Evolutionary conservation across 2,329 filamentous ascomycete species (phyloP), one percentile per base, ranked within the genome.

Genomic region (Calycina herbarum): DNA sequence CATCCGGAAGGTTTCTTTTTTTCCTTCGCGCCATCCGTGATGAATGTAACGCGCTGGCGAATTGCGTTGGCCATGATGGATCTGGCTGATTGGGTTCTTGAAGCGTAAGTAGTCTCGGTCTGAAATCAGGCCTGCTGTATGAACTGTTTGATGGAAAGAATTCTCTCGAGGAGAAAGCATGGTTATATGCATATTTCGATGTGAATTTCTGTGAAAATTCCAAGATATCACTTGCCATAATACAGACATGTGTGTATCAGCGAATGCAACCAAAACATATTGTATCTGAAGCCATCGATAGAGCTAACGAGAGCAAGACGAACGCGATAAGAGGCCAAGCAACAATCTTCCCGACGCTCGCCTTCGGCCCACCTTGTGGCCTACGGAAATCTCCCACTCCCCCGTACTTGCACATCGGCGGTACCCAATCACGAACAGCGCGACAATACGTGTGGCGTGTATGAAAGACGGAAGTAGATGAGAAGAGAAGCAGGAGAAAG

Each of bases 1-100:
- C 79, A 81, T 72, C 78, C 79, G 13, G 74, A 76, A 27, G 69
- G 72, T 62, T 73, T 76, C 6, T 66, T 74, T 71, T 79, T 79
- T 33, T 71, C 68, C 67, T 74, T 76, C 13, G 77, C 67, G 51
- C 75, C 69, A 33, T 70, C 72, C 67, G 77, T 77, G 63, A 75
- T 69, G 58, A 69, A 68, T 11, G 69, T 66, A 60, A 76, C 57
- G n/a, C 77, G 71, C 38, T 70, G 67, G 31, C 71, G 71, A 24
- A 60, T 38, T 13, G 20, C 57, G 61, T 63, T 38, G 33, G 59
- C 60, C 64, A 62, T 62, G 15, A n/a, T 62, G 15, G 59, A 59
- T 31, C 17, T 29, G 40, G 48, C n/a, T 56, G 11, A 13, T 17
- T 17, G 38, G 11, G 38, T 42, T 48, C 2, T 42, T 13, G 10